These are phyloP conservation scores for Beauveria asiatica DNA, from an alignment of 2,329 filamentous ascomycete species.

Conservation along the genomic window DNA sequence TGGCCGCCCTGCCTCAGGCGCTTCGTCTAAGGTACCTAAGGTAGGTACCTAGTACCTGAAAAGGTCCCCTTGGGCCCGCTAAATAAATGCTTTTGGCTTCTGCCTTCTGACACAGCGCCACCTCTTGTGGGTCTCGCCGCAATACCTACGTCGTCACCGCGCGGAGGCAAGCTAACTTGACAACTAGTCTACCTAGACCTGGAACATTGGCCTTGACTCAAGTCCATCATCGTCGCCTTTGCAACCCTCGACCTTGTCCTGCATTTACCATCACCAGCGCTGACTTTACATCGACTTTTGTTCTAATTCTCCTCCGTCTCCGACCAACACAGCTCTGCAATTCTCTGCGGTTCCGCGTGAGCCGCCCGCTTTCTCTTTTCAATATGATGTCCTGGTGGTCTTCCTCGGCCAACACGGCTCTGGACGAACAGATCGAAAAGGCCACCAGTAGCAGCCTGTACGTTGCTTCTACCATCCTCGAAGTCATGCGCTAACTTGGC, in stretches of 20 bases:
- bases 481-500: neutral
- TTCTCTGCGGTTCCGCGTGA: neutral
- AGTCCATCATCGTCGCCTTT: neutral
- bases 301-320: neutral
- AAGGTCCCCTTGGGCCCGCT: neutral
- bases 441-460: conserved; percentile 92
- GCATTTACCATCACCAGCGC: conserved; percentile 3
- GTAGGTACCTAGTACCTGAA: neutral
- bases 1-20: neutral
- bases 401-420: conserved; percentile 75
- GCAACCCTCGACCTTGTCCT: neutral
- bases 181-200: conserved; percentile 1
- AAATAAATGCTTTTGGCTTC: neutral
- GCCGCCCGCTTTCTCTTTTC: neutral
- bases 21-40: neutral
- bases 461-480: conserved; percentile 20
- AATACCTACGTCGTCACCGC: conserved; percentile 11
- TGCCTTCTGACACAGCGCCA: conserved; percentile 8
- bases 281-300: neutral
- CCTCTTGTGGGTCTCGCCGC: conserved; percentile 6
- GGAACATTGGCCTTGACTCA: conserved; percentile 6
- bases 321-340: neutral
- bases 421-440: conserved; percentile 95
- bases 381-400: conserved; percentile 95
- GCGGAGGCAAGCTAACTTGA: conserved; percentile 8